Percentiles rank a stretch among this genome's conserved stretches.
phyloP scores from a whole-genome alignment of 2,329 filamentous ascomycete genomes.

The Cladophialophora bantiana region DNA sequence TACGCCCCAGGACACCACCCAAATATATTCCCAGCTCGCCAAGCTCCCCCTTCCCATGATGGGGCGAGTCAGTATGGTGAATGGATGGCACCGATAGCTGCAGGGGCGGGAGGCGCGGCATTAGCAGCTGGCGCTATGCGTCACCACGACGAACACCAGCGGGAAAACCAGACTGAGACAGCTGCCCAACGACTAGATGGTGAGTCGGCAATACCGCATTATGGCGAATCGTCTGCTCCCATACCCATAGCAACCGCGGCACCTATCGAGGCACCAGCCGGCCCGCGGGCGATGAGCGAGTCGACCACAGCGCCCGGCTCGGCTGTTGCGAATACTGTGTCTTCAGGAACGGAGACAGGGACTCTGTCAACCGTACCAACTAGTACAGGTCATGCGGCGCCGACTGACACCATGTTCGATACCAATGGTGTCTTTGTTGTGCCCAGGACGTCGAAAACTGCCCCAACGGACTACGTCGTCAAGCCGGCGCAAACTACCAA shows the following conservation, averaged over 20 bases:
- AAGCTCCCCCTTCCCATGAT: constrained; percentile 29
- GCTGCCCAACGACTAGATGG: constrained; percentile 21
- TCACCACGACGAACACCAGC: constrained; percentile 34
- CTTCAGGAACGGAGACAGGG: constrained; percentile 33
- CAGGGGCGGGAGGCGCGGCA: constrained; percentile 40
- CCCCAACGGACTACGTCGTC: constrained; percentile 31
- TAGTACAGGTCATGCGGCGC: constrained; percentile 27
- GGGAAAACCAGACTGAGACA: constrained; percentile 25
- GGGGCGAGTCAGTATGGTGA: constrained; percentile 55
- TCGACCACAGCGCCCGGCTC: constrained; percentile 35
- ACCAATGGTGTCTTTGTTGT: constrained; percentile 31
- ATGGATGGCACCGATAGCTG: constrained; percentile 62
- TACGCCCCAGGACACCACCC: constrained; percentile 32
- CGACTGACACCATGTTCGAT: constrained; percentile 27
- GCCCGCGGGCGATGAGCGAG: constrained; percentile 36
- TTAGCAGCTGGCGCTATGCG: constrained; percentile 25
- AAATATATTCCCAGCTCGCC: constrained; percentile 33
- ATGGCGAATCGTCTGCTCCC: constrained; percentile 35
- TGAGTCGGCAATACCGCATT: constrained; percentile 29
- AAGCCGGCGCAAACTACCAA: constrained; percentile 43
- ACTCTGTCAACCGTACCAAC: constrained; percentile 37
- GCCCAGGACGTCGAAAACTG: constrained; percentile 21
- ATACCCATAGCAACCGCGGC: constrained; percentile 34
- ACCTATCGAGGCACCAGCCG: constrained; percentile 34
- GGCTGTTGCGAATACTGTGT: constrained; percentile 29